phyloP scores from a whole-genome alignment of 2,329 filamentous ascomycete genomes.

The Thielaviopsis musarum region DNA sequence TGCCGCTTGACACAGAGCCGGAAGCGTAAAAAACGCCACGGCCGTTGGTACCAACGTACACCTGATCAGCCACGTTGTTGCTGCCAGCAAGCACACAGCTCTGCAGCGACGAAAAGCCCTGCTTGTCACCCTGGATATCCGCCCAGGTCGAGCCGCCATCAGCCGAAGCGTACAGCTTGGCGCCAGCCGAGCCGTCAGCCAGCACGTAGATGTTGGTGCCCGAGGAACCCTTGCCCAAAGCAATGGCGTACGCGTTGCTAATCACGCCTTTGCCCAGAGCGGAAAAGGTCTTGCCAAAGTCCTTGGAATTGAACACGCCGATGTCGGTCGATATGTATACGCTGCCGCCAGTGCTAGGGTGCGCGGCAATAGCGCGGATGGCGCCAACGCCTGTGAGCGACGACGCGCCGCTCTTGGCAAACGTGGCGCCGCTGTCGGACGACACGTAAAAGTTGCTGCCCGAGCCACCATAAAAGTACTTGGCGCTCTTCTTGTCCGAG shows the following conservation, averaged over 20 bases:
- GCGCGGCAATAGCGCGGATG: conserved; percentile 38
- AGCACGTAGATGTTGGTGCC: conserved; percentile 17
- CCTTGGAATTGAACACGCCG: conserved; percentile 35
- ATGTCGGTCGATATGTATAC: conserved; percentile 39
- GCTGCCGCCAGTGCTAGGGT: conserved; percentile 41
- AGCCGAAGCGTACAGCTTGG: conserved; percentile 28
- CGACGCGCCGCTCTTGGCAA: conserved; percentile 20
- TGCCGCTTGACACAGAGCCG: neutral
- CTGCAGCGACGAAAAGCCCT: conserved; percentile 29
- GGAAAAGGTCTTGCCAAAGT: conserved; percentile 33
- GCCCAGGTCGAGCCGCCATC: conserved; percentile 28
- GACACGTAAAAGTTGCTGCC: conserved; percentile 34
- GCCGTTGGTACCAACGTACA: conserved; percentile 18
- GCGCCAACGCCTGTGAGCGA: conserved; percentile 23
- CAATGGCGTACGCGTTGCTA: conserved; percentile 25
- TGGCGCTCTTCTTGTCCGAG: conserved; percentile 35
- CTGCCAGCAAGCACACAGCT: conserved; percentile 26
- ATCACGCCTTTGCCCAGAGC: conserved; percentile 20
- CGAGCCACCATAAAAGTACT: conserved; percentile 34
- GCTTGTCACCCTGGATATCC: conserved; percentile 27
- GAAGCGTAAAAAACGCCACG: conserved; percentile 1
- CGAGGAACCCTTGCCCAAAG: conserved; percentile 29
- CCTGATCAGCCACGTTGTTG: conserved; percentile 26
- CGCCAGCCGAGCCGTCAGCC: conserved; percentile 22
- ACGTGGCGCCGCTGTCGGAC: conserved; percentile 29